phyloP scores from a whole-genome alignment of 495 filamentous ascomycete species.

The Cryomyces minteri region DNA sequence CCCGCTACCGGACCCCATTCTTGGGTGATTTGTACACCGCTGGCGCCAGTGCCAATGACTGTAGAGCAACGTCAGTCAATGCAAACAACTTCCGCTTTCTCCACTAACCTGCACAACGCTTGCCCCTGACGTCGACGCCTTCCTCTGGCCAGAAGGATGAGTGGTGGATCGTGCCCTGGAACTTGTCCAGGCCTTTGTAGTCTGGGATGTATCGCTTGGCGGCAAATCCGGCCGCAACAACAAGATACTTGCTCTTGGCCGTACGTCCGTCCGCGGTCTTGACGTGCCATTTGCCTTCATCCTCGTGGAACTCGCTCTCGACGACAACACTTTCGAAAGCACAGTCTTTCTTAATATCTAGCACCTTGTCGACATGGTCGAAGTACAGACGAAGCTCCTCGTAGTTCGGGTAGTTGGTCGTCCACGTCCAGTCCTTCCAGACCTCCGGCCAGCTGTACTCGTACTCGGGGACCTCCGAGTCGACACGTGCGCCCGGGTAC shows the following conservation, averaged over 20 bases:
- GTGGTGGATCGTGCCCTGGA: conserved; percentile 34
- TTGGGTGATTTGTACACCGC: conserved; percentile 38
- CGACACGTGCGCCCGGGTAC: conserved; percentile 4
- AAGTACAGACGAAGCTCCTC: conserved; percentile 35
- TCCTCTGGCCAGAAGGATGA: conserved; percentile 40
- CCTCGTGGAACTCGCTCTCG: conserved; percentile 26
- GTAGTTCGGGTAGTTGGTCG: conserved; percentile 29
- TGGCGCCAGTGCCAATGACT: conserved; percentile 38
- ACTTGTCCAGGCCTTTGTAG: conserved; percentile 33
- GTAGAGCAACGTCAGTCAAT: too few relatives aligned
- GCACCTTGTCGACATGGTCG: conserved; percentile 29
- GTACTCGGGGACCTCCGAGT: background rate
- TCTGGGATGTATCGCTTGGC: conserved; percentile 26
- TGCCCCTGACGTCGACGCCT: conserved; percentile 26
- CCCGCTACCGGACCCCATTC: conserved; percentile 20
- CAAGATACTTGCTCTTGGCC: conserved; percentile 29
- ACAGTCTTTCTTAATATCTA: conserved; percentile 31
- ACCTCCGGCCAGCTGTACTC: conserved; percentile 27
- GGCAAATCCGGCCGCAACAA: conserved; percentile 28
- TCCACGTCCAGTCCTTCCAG: conserved; percentile 34
- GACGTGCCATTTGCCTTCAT: conserved; percentile 26
- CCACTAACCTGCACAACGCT: conserved; percentile 20
- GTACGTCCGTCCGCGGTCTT: conserved; percentile 26
- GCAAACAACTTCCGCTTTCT: too few relatives aligned
- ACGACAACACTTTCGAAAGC: conserved; percentile 30